These are phyloP conservation scores for Adansonia rubrostipa DNA, from an alignment of 441 rosid species.

Conservation along the genomic window DNA sequence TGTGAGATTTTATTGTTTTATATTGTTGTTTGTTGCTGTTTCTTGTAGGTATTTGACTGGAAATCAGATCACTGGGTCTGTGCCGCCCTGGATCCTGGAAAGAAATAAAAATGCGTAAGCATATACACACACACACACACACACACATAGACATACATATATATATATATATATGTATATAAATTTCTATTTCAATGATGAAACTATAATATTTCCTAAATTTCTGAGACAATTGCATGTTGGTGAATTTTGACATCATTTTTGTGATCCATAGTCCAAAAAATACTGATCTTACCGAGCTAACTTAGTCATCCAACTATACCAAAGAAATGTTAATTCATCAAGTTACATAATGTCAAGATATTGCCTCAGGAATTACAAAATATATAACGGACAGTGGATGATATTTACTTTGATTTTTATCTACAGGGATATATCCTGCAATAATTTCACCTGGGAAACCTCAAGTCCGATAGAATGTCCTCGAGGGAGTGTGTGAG, in stretches of 20 bases:
- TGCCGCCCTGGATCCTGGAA: slow-evolving; percentile 60
- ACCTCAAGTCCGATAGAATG: slow-evolving; percentile 61
- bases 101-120: slow-evolving; percentile 76
- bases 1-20: background rate
- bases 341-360: background rate
- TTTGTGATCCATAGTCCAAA: background rate
- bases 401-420: slow-evolving; percentile 29
- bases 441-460: slow-evolving; percentile 73
- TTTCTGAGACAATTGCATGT: background rate
- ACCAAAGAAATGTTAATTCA: slow-evolving; percentile 6
- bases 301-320: background rate
- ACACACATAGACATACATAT: too few species aligned
- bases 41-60: slow-evolving; percentile 70
- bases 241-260: background rate
- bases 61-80: slow-evolving; percentile 69
- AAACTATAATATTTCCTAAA: background rate
- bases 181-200: slow-evolving; percentile 5
- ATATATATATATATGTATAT: background rate
- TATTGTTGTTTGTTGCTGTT: slow-evolving; percentile 16
- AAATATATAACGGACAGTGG: background rate
- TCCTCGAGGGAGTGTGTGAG: slow-evolving; percentile 70
- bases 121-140: background rate
- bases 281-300: slow-evolving; percentile 1
- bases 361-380: background rate
- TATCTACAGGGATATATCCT: slow-evolving; percentile 74